A percentile compares a stretch with the other conserved stretches of the same genome.
Conservation (phyloP, 2,329 filamentous ascomycete genomes). For the Calonectria henricotiae region DNA sequence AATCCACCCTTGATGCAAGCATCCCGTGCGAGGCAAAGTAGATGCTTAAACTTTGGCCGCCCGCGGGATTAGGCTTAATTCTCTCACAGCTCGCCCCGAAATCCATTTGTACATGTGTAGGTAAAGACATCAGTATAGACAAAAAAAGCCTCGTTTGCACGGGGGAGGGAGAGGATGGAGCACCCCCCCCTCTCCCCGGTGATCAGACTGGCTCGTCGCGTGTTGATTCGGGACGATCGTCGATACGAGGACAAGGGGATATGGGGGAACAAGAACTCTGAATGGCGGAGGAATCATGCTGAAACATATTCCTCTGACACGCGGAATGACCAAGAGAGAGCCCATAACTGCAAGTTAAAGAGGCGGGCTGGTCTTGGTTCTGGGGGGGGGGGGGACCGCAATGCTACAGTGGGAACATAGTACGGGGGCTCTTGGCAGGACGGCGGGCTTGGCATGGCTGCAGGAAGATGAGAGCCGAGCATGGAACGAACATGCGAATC, state of each 20-base stretch:
- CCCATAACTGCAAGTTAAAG: neutral
- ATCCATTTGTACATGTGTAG: slow-evolving; percentile 13
- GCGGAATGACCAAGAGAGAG: slow-evolving; percentile 4
- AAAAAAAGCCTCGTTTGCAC: neutral
- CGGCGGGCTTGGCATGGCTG: slow-evolving; percentile 20
- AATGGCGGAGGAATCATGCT: slow-evolving; percentile 30
- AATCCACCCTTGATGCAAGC: slow-evolving; percentile 26
- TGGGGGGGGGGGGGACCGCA: neutral
- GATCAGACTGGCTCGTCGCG: slow-evolving; percentile 17
- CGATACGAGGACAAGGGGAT: neutral
- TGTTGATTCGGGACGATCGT: slow-evolving; percentile 21
- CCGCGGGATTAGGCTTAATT: slow-evolving; percentile 18
- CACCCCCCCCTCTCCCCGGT: neutral
- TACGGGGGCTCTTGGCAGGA: neutral
- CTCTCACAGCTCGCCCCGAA: neutral
- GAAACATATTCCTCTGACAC: slow-evolving; percentile 26
- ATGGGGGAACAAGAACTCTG: neutral
- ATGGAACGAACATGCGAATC: neutral
- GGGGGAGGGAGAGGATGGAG: neutral
- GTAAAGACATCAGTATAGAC: neutral
- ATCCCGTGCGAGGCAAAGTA: slow-evolving; percentile 21
- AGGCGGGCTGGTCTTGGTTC: neutral
- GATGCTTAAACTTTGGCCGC: slow-evolving; percentile 18
- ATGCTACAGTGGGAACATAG: slow-evolving; percentile 17
- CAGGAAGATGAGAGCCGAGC: neutral